Base-by-base conservation (phyloP, 805 yeast genomes). In the Cyberlindnera amylophila region DNA sequence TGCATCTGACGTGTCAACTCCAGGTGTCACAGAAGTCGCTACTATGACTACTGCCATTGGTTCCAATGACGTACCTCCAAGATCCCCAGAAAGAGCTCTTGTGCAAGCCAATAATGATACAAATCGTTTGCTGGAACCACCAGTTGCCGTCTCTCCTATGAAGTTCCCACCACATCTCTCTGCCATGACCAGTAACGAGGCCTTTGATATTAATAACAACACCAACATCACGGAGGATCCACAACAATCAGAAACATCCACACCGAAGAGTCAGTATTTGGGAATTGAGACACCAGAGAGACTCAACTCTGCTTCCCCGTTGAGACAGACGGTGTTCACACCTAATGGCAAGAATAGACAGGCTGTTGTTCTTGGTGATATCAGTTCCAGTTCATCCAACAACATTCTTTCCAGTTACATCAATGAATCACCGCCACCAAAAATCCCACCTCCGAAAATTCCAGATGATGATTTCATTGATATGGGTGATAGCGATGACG, bases 271-370 rank as follows among this genome's bases (percentile, higher is more conserved):
- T 15, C 30, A 39, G 10, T 42, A 42, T 16, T 17, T 42, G 27
- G 44, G 44, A 12, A 14, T 23, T 14, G 36, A 36, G 21, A 39
- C 48, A 3, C 47, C 44, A 6, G 49, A 43, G 14, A 32, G 45
- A 11, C 4, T 10, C 13, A 36, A 16, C 4, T 16, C 36, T 6
- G 38, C 34, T 4, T 53, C 58, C 0, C 59, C 59, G 3, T 26
- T 52, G 34, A 47, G 53, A 36, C 47, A 52, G 16, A 27, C 41
- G 7, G 23, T 37, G 3, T 34, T 41, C 16, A 51, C 58, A 5
- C 57, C 59, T 9, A 50, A 47, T 30, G 51, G 47, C 10, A 51
- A 51, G 14, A 53, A 57, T 29, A 47, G 62, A 39, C 51, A 56
- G 30, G 62, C 54, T 1, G 49, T 48, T n/a, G 52, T 57, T 3